Conservation (phyloP, 2,329 filamentous ascomycete species). For the Claviceps capensis region DNA sequence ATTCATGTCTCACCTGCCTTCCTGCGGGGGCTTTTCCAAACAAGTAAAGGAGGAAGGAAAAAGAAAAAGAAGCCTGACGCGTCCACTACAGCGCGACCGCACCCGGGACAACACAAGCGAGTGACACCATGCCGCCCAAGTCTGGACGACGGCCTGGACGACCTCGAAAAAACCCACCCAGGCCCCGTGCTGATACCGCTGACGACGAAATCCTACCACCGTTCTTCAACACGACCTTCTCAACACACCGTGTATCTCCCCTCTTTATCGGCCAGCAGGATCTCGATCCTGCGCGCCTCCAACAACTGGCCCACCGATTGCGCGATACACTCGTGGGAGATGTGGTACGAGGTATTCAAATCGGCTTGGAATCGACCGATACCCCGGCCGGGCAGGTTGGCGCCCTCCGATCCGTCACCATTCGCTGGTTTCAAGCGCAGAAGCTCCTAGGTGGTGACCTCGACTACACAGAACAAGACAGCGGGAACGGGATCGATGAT, state of each 20-base stretch:
- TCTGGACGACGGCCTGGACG: conserved; percentile 1
- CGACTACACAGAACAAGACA: conserved; percentile 8
- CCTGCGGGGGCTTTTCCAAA: background rate
- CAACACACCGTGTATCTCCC: conserved; percentile 40
- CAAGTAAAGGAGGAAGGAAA: background rate
- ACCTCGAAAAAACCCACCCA: conserved; percentile 3
- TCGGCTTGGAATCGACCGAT: conserved; percentile 32
- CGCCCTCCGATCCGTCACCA: conserved; percentile 31
- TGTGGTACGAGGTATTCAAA: conserved; percentile 45
- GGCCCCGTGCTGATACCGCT: conserved; percentile 11
- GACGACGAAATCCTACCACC: conserved; percentile 19
- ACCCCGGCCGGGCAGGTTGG: conserved; percentile 24
- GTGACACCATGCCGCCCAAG: conserved; percentile 3
- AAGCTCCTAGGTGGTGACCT: conserved; percentile 18
- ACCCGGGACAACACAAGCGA: no score
- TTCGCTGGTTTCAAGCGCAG: conserved; percentile 30
- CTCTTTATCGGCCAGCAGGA: conserved; percentile 31
- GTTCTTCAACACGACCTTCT: conserved; percentile 47
- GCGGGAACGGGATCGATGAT: conserved; percentile 8
- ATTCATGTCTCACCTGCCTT: background rate
- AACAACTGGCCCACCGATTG: conserved; percentile 31
- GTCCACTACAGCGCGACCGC: background rate
- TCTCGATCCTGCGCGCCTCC: conserved; percentile 26
- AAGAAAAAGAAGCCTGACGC: background rate
- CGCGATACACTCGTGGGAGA: conserved; percentile 44